Evolutionary conservation across 2,329 filamentous ascomycete genomes (phyloP).

Genomic region (Torrubiella hemipterigena): DNA sequence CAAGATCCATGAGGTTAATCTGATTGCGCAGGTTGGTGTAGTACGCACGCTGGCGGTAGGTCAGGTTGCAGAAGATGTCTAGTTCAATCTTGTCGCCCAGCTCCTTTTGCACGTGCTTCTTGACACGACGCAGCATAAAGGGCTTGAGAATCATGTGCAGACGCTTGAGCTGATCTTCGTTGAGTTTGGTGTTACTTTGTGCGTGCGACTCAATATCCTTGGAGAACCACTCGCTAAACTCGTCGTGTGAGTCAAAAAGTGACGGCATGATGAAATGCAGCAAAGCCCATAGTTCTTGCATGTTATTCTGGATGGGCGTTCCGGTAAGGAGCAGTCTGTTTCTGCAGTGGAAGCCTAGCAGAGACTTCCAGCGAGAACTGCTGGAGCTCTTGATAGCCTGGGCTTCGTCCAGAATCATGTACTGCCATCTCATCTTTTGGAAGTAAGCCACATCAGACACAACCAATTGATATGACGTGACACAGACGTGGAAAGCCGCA

Average conservation of each 20-base stretch:
- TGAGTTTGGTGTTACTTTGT: slow-evolving; percentile 98
- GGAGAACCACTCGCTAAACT: slow-evolving; percentile 89
- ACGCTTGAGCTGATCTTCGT: slow-evolving; percentile 93
- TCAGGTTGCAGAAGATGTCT: slow-evolving; percentile 93
- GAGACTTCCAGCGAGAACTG: slow-evolving; percentile 92
- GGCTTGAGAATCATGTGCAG: slow-evolving; percentile 98
- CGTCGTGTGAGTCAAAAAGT: slow-evolving; percentile 86
- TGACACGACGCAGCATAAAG: slow-evolving; percentile 98
- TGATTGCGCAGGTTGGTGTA: slow-evolving; percentile 90
- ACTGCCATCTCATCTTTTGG: slow-evolving; percentile 98
- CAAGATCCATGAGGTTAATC: slow-evolving; percentile 96
- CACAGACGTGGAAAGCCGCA: slow-evolving; percentile 86
- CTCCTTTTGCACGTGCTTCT: slow-evolving; percentile 99
- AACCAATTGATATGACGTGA: slow-evolving; percentile 95
- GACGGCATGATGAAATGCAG: slow-evolving; percentile 99
- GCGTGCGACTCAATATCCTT: slow-evolving; percentile 97
- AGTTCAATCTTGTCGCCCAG: slow-evolving; percentile 97
- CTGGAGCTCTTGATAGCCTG: slow-evolving; percentile 98
- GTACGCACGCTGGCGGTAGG: slow-evolving; percentile 87
- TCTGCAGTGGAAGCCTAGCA: slow-evolving; percentile 88
- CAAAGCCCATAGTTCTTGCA: slow-evolving; percentile 97
- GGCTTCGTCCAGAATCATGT: slow-evolving; percentile 98
- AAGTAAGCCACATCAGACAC: slow-evolving; percentile 95
- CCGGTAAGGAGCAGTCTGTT: slow-evolving; percentile 89
- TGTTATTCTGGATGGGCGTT: slow-evolving; percentile 98